Percentiles rank a stretch among this genome's conserved stretches.
These are phyloP conservation scores for Heterobasidion annosum DNA, from an alignment of 1,284 basidiomycete species.

Conservation along the genomic window DNA sequence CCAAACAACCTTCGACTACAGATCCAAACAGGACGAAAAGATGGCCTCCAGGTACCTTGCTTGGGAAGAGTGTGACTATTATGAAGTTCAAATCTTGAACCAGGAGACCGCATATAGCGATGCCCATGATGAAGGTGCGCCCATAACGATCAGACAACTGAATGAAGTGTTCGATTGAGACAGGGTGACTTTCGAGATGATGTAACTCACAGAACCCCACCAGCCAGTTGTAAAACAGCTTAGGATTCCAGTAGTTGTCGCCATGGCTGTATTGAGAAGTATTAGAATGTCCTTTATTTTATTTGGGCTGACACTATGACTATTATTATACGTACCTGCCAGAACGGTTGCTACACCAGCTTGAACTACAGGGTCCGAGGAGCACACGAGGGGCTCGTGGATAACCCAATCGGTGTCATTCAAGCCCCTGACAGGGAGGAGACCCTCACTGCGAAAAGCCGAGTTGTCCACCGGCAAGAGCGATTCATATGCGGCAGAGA, in stretches of 20 bases:
- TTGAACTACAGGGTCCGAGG: slow-evolving; percentile 63
- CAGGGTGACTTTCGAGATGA: not conserved
- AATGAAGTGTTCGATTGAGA: not conserved
- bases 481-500: not conserved
- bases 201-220: slow-evolving; percentile 65
- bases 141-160: slow-evolving; percentile 77
- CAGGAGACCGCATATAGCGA: slow-evolving; percentile 57
- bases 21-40: slow-evolving; percentile 78
- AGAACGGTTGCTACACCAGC: slow-evolving; percentile 64
- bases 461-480: not conserved
- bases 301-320: no score
- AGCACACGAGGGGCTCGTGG: slow-evolving; percentile 33
- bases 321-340: slow-evolving; percentile 39
- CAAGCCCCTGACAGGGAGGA: not conserved
- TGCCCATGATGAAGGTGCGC: slow-evolving; percentile 56
- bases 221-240: slow-evolving; percentile 71
- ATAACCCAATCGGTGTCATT: not conserved
- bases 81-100: slow-evolving; percentile 62
- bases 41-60: slow-evolving; percentile 68
- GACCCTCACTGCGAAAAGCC: not conserved
- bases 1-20: slow-evolving; percentile 67
- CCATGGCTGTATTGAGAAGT: slow-evolving; percentile 35
- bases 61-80: slow-evolving; percentile 50
- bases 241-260: slow-evolving; percentile 60
- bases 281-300: not conserved